Evolutionary conservation across 2,329 filamentous ascomycete species (phyloP).

Genomic region (Simplicillium sp.): DNA sequence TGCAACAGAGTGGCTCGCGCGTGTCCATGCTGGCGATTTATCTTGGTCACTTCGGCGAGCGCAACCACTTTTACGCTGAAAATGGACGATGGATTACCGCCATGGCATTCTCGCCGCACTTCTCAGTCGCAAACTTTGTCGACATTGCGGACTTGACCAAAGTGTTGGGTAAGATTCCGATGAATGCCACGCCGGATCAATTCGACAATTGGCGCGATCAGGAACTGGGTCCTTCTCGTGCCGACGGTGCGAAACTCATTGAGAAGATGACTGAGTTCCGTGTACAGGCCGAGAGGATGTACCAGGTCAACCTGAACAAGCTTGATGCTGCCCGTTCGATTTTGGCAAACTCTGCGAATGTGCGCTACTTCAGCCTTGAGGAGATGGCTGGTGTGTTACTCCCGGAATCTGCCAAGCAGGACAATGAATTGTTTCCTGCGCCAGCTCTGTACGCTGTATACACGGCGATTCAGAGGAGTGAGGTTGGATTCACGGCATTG

Average conservation of each 20-base stretch:
- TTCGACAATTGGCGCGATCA: conserved; percentile 20
- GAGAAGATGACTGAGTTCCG: conserved; percentile 37
- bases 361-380: conserved; percentile 38
- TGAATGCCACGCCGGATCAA: conserved; percentile 15
- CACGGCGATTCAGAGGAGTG: conserved; percentile 49
- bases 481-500: conserved; percentile 48
- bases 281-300: conserved; percentile 29
- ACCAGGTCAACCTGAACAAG: conserved; percentile 35
- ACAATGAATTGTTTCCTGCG: conserved; percentile 27
- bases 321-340: conserved; percentile 35
- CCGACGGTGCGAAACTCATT: conserved; percentile 32
- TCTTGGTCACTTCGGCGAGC: conserved; percentile 38
- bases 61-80: conserved; percentile 44
- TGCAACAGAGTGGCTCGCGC: conserved; percentile 29
- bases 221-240: conserved; percentile 33
- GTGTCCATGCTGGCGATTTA: conserved; percentile 41
- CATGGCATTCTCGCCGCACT: conserved; percentile 32
- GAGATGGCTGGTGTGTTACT: conserved; percentile 39
- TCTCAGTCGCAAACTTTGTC: conserved; percentile 39
- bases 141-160: conserved; percentile 29
- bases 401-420: conserved; percentile 20
- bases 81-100: conserved; percentile 40
- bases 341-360: conserved; percentile 25
- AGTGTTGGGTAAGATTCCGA: conserved; percentile 20
- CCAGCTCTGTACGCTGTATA: conserved; percentile 61